Conservation (phyloP, 1,284 basidiomycete species). For the Schizophyllum amplum region DNA sequence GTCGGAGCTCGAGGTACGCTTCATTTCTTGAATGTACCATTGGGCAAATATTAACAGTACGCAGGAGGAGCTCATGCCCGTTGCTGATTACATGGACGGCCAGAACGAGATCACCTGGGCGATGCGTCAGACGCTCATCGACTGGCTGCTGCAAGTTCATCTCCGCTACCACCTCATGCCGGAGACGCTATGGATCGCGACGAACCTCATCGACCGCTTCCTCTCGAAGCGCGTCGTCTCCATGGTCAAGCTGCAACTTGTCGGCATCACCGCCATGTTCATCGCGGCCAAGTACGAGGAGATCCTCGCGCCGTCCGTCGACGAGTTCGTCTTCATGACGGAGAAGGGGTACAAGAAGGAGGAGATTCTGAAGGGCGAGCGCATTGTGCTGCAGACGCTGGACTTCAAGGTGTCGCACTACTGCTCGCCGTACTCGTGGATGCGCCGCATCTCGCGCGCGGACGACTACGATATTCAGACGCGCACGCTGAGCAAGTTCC, state of each 20-base stretch:
- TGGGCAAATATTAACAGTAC: slow-evolving; percentile 12
- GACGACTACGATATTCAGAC: slow-evolving; percentile 99
- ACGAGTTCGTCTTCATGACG: slow-evolving; percentile 97
- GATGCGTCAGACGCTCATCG: slow-evolving; percentile 93
- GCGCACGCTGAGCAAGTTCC: slow-evolving; percentile 93
- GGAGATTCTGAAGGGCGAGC: slow-evolving; percentile 96
- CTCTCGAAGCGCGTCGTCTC: slow-evolving; percentile 89
- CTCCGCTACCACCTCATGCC: slow-evolving; percentile 95
- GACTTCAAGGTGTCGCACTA: slow-evolving; percentile 96
- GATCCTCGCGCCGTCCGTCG: slow-evolving; percentile 88
- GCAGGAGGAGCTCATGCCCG: slow-evolving; percentile 85
- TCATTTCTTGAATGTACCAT: background rate
- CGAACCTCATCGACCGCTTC: slow-evolving; percentile 98
- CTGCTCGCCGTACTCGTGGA: slow-evolving; percentile 99
- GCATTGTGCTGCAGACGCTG: slow-evolving; percentile 89
- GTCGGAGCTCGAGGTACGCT: slow-evolving; percentile 78
- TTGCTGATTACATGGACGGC: slow-evolving; percentile 88
- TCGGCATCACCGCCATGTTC: slow-evolving; percentile 96
- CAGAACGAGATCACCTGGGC: slow-evolving; percentile 95
- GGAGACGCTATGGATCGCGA: slow-evolving; percentile 96
- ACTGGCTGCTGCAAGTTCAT: slow-evolving; percentile 98
- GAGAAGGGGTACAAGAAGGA: slow-evolving; percentile 90
- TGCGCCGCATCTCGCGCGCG: slow-evolving; percentile 96
- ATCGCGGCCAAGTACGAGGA: slow-evolving; percentile 99
- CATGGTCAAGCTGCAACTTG: slow-evolving; percentile 92